These are phyloP conservation scores for Colletotrichum salicis DNA, from an alignment of 2,329 filamentous ascomycete genomes.

Conservation along the genomic window DNA sequence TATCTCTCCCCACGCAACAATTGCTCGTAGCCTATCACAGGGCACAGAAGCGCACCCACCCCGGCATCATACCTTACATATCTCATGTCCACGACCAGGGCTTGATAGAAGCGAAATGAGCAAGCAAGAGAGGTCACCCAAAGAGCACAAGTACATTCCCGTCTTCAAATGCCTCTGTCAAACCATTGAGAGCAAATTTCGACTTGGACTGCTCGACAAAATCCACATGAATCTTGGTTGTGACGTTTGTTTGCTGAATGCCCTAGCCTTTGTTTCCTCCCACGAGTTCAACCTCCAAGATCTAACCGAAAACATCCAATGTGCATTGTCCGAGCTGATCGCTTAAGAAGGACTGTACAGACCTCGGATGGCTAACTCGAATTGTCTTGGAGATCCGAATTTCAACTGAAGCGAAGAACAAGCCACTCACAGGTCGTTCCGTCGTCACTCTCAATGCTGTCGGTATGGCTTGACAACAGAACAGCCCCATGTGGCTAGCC, in stretches of 20 bases:
- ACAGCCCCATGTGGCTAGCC: conserved; percentile 4
- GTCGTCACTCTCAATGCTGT: background rate
- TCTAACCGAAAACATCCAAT: background rate
- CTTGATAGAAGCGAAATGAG: background rate
- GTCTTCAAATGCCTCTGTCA: background rate
- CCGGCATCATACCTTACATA: background rate
- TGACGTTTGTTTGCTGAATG: background rate
- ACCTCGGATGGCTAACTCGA: background rate
- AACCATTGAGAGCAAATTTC: background rate
- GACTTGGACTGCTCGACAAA: background rate
- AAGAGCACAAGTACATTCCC: background rate
- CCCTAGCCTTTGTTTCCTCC: conserved; percentile 12
- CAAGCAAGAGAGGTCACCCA: background rate
- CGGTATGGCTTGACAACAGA: too few relatives aligned
- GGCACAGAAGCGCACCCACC: background rate
- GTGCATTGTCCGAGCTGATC: background rate
- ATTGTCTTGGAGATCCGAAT: background rate
- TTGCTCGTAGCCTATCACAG: background rate
- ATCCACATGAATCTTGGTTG: background rate
- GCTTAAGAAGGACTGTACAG: background rate
- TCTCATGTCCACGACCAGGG: background rate
- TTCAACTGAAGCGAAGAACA: background rate
- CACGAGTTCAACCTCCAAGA: conserved; percentile 19
- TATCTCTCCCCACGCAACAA: too few relatives aligned
- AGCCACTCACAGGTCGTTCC: background rate